A percentile compares a stretch with the other conserved stretches of the same genome.
phyloP scores from a whole-genome alignment of 805 yeast genomes.

The Starmerella sirachaensis region DNA sequence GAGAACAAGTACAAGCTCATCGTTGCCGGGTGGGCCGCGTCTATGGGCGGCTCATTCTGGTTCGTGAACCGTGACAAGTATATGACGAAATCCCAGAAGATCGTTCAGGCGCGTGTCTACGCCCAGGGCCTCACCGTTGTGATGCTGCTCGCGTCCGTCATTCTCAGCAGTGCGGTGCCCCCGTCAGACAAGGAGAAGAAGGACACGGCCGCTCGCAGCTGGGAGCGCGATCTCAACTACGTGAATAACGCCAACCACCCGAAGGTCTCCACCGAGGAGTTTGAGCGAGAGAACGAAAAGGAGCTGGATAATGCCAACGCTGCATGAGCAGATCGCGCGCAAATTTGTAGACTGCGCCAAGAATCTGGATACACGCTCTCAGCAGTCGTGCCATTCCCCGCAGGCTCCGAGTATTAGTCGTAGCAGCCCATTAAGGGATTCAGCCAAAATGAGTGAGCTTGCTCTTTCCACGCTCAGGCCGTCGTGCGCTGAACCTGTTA shows the following conservation, averaged over 20 bases:
- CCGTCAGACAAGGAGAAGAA: slow-evolving; percentile 3
- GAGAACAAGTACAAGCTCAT: slow-evolving; percentile 34
- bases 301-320: too few species aligned
- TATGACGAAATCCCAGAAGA: slow-evolving; percentile 65
- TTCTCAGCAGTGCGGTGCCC: slow-evolving; percentile 17
- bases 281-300: too few species aligned
- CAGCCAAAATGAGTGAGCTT: too few species aligned
- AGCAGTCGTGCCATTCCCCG: too few species aligned
- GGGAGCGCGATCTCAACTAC: slow-evolving; percentile 16
- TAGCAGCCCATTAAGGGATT: too few species aligned
- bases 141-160: slow-evolving; percentile 41
- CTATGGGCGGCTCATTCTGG: slow-evolving; percentile 70
- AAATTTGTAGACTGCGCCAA: too few species aligned
- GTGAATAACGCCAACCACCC: slow-evolving; percentile 12
- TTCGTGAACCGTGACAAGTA: slow-evolving; percentile 58
- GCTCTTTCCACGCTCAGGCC: too few species aligned
- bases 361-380: too few species aligned
- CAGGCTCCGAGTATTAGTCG: too few species aligned
- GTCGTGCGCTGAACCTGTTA: too few species aligned
- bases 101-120: slow-evolving; percentile 82
- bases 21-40: slow-evolving; percentile 66
- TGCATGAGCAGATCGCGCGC: too few species aligned
- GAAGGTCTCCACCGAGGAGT: too few species aligned
- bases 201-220: slow-evolving; percentile 9
- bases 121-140: slow-evolving; percentile 74